Evolutionary conservation across 1,284 basidiomycete species (phyloP), one percentile per base, ranked within the genome.

Genomic region (Puccinia hordei): DNA sequence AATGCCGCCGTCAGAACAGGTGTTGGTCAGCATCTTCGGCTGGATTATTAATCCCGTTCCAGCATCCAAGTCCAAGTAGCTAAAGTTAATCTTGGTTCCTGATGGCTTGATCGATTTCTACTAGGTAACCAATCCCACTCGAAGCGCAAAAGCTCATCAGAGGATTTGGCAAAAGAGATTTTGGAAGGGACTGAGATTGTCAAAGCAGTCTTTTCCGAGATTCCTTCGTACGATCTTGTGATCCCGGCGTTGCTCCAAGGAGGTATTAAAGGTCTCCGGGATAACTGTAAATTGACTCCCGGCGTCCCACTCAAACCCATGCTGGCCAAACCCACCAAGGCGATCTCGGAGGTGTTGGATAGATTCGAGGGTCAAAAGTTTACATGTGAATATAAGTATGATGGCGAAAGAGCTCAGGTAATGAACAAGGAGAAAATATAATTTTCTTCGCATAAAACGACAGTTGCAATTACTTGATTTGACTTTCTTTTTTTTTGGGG

Each of bases 331-430:
- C 97, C 97, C 2, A 99, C 97, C 0, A 99, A 99, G 86, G 96
- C 96, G 0, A 98, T 99, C 83, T 91, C 92, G n/a, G 97, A 99
- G 86, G 96, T 99, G 8, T 89, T 99, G 27, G 96, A 99, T 87
- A 89, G 95, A 71, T 99, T 99, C 84, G 97, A 99, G 86, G 91
- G 91, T 84, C 95, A 95, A 86, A 90, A 90, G 68, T 99, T 99
- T 86, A 98, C 97, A 5, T 99, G 96, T 87, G 97, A 99, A 87
- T 99, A 98, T 88, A 99, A 99, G 87, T 99, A 99, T 84, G 97
- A 99, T 83, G 97, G 97, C 12, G 97, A 99, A 86, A 91, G 97
- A 75, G 97, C 97, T 17, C 95, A 98, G 88, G 92, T 91, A 9
- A 15, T n/a, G n/a, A n/a, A n/a, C n/a, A n/a, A n/a, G n/a, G n/a